Evolutionary conservation across 768 basidiomycete species (phyloP), one percentile per base, ranked within the genome.

Genomic region (Tephrocybe rancida): DNA sequence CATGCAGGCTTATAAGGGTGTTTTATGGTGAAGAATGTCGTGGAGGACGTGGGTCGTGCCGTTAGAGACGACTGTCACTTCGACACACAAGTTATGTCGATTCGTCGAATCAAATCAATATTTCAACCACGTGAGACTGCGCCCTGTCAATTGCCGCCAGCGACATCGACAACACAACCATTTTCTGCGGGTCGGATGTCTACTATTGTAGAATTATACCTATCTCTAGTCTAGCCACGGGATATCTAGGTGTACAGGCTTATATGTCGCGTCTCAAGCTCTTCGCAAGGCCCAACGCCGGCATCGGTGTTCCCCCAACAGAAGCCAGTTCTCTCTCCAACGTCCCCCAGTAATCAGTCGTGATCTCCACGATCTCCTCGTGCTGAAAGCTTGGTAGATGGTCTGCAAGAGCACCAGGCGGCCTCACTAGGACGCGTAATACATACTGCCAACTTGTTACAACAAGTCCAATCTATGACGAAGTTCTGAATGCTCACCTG

Each of bases 271-370:
- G 58, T 32, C 64, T 44, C 22, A 64, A 41, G 25, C 34, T 58
- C 41, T 38, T 53, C 16, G 64, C 63, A 45, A 77, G 61, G 9
- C 73, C 76, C 29, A 78, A 60, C 2, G 77, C 77, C 3, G 77
- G 77, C 11, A 70, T 68, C 7, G 73, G 72, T 16, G 64, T 60
- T 1, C 73, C 75, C 14, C 71, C 74, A 21, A 70, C 65, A 6
- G 68, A 66, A 26, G 67, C 62, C 19, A 75, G 51, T 54, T 77
- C 77, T 39, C 66, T 66, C 38, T 73, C 71, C 22, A 67, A 60
- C 24, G 70, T 64, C 14, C 72, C 76, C 64, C 71, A 76, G 21
- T 65, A 63, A 56, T 78, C 77, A 4, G 73, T 77, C 22, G 69
- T 72, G 8, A 80, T 43, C 29, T 68, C 58, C 11, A 79, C 41